These are phyloP conservation scores for Wickerhamomyces sydowiorum DNA, from an alignment of 805 yeast genomes.

Conservation along the genomic window DNA sequence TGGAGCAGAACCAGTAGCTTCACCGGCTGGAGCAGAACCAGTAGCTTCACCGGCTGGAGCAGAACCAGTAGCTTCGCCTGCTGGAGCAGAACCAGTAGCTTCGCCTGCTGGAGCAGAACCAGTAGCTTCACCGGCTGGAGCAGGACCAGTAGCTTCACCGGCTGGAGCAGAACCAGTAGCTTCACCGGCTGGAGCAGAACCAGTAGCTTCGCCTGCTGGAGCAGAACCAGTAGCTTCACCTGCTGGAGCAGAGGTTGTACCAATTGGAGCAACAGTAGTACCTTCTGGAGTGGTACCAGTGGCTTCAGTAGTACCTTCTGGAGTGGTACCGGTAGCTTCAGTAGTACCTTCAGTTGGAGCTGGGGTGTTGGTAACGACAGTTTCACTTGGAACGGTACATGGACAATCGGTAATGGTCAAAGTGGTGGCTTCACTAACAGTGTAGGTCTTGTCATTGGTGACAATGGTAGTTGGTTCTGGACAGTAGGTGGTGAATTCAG, in stretches of 20 bases:
- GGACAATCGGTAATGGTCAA: conserved; percentile 84
- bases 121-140: conserved; percentile 22
- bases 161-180: conserved; percentile 20
- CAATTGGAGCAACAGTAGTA: not conserved
- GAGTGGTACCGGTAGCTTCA: conserved; percentile 12
- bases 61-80: not conserved
- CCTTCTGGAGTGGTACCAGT: conserved; percentile 5
- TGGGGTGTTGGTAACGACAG: conserved; percentile 11
- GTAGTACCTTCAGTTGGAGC: conserved; percentile 14
- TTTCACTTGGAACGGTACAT: conserved; percentile 47
- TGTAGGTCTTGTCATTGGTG: conserved; percentile 62
- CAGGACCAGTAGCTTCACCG: conserved; percentile 21
- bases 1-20: not conserved
- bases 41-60: not conserved
- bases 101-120: conserved; percentile 23
- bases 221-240: no score
- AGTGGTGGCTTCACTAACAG: conserved; percentile 73
- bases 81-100: not conserved
- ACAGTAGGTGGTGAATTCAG: conserved; percentile 73
- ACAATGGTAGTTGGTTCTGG: conserved; percentile 65
- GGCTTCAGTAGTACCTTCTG: no score
- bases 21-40: not conserved
- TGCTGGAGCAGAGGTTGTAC: conserved; percentile 5
- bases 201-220: no score
- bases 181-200: not conserved